These are phyloP conservation scores for Solanum aculeatissimum DNA, from an alignment of 305 asterid genomes.

Conservation along the genomic window DNA sequence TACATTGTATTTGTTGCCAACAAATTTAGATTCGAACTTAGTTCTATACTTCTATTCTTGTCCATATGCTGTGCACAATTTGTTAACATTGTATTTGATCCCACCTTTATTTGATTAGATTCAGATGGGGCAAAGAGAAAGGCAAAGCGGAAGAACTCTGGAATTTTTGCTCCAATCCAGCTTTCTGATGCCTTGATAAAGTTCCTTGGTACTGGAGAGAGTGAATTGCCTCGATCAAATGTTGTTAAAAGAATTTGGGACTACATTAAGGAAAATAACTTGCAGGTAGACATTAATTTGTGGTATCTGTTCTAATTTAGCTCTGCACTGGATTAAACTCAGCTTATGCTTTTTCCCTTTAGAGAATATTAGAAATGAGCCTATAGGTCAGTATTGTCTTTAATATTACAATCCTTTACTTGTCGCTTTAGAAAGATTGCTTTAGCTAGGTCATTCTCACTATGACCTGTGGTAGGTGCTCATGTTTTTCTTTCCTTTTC, in stretches of 20 bases:
- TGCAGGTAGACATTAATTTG: slow-evolving; percentile 47
- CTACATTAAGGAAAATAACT: slow-evolving; percentile 65
- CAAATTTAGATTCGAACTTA: background rate
- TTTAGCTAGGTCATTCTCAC: background rate
- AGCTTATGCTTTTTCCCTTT: background rate
- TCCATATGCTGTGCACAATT: background rate
- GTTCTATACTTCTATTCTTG: background rate
- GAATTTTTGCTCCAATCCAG: slow-evolving; percentile 67
- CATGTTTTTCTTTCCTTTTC: background rate
- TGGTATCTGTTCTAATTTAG: background rate
- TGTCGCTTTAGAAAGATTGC: background rate
- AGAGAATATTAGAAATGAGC: background rate
- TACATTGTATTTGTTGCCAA: background rate
- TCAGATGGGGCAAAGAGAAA: slow-evolving; percentile 51
- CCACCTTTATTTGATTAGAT: slow-evolving; percentile 15
- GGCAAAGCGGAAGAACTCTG: slow-evolving; percentile 56
- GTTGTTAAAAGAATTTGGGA: slow-evolving; percentile 84
- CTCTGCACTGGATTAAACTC: background rate
- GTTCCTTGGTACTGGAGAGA: slow-evolving; percentile 88
- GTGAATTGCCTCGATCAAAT: slow-evolving; percentile 51
- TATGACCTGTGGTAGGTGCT: background rate
- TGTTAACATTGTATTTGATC: background rate
- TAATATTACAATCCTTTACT: background rate
- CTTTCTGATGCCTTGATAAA: slow-evolving; percentile 75
- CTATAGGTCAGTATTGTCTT: background rate